These are phyloP conservation scores for Clarireedia paspali DNA, from an alignment of 2,329 filamentous ascomycete genomes.

Conservation along the genomic window DNA sequence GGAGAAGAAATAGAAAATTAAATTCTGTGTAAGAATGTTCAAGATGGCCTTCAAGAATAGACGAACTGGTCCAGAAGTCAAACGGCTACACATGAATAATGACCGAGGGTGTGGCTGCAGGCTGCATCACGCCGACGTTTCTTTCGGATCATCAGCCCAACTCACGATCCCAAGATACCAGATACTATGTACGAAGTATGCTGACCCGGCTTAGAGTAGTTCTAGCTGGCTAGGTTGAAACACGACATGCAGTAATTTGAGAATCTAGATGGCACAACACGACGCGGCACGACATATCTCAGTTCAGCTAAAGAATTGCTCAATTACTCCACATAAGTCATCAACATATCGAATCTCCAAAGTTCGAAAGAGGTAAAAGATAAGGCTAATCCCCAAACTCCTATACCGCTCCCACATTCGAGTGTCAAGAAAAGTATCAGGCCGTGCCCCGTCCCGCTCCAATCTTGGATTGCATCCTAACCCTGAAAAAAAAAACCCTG, in stretches of 20 bases:
- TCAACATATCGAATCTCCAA: neutral
- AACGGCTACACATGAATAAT: neutral
- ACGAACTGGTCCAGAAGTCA: neutral
- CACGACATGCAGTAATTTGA: neutral
- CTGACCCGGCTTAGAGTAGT: too few species aligned
- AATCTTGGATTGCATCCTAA: conserved; percentile 10
- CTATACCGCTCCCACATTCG: conserved; percentile 8
- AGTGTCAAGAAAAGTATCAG: conserved; percentile 11
- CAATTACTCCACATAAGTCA: neutral
- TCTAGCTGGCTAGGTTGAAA: neutral
- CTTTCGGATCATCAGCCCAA: neutral
- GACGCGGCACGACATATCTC: too few species aligned
- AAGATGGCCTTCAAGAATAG: too few species aligned
- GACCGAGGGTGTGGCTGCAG: neutral
- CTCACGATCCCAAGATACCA: neutral
- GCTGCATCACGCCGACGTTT: neutral
- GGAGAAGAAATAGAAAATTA: too few species aligned
- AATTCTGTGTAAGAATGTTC: too few species aligned
- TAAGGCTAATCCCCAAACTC: neutral
- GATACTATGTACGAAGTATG: too few species aligned
- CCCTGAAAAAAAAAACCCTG: conserved; percentile 13
- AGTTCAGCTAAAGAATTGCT: neutral
- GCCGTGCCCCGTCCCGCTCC: conserved; percentile 11
- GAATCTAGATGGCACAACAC: neutral
- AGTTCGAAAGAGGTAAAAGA: neutral